phyloP scores from a whole-genome alignment of 108 stramenopile species.

The Cyclotella baltica region DNA sequence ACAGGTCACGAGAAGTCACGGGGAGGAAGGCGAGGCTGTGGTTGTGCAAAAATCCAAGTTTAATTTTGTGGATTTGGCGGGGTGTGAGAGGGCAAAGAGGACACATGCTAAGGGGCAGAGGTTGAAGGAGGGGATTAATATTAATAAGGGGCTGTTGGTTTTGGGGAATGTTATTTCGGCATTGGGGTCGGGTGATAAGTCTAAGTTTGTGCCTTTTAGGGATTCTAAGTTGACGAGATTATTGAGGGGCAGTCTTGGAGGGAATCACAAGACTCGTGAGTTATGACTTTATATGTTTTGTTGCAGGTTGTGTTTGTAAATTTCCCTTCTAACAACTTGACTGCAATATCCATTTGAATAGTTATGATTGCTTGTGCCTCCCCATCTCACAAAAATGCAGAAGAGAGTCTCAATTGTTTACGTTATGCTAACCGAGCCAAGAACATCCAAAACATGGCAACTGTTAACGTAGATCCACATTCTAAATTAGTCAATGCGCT shows the following conservation, averaged over 20 bases:
- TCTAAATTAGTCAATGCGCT: constrained; percentile 59
- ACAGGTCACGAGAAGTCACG: constrained; percentile 56
- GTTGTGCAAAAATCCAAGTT: constrained; percentile 20
- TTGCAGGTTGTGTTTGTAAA: not conserved
- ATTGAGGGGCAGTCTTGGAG: constrained; percentile 86
- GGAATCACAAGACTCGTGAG: constrained; percentile 92
- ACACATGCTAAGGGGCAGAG: constrained; percentile 74
- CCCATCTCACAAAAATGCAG: constrained; percentile 77
- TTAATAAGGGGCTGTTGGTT: constrained; percentile 88
- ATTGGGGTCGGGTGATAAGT: constrained; percentile 51
- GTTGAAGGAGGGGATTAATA: constrained; percentile 89
- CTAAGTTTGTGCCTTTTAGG: constrained; percentile 84
- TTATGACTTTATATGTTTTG: not conserved
- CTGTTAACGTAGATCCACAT: constrained; percentile 42
- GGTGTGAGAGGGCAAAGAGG: constrained; percentile 78
- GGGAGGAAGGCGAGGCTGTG: constrained; percentile 15
- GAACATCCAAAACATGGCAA: constrained; percentile 93
- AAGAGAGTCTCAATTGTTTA: constrained; percentile 95
- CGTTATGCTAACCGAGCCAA: constrained; percentile 98
- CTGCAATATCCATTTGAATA: not conserved
- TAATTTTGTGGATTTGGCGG: constrained; percentile 68
- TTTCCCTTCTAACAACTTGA: not conserved
- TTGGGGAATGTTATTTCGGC: constrained; percentile 72
- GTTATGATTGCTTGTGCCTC: constrained; percentile 97
- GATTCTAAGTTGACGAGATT: constrained; percentile 84